Evolutionary conservation across 345 rosid species (phyloP).

Genomic region (Cochlearia excelsa): DNA sequence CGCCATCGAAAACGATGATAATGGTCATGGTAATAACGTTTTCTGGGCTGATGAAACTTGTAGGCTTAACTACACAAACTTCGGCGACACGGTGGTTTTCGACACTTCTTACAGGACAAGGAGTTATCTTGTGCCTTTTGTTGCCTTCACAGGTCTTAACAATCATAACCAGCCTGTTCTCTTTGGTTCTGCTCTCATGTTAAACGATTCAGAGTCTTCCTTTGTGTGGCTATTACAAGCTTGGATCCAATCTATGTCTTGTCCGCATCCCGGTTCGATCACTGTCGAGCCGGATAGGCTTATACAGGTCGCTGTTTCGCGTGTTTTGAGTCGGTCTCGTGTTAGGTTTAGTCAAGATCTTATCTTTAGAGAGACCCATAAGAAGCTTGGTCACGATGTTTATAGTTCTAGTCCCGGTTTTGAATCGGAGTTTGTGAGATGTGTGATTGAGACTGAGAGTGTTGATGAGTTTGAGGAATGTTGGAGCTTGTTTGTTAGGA

Average conservation of each 20-base stretch:
- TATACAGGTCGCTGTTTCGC: constrained; percentile 55
- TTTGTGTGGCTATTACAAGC: constrained; percentile 67
- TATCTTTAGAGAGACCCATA: constrained; percentile 57
- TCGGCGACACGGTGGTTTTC: constrained; percentile 59
- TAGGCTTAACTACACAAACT: constrained; percentile 51
- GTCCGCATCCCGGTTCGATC: constrained; percentile 57
- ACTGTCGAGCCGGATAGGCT: constrained; percentile 64
- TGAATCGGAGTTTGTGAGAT: constrained; percentile 60
- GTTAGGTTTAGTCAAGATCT: constrained; percentile 53
- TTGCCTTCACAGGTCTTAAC: constrained; percentile 65
- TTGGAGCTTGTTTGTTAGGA: constrained; percentile 53
- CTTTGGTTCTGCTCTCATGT: constrained; percentile 64
- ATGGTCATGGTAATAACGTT: constrained; percentile 9
- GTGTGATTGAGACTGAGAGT: constrained; percentile 50
- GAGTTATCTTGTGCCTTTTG: constrained; percentile 54
- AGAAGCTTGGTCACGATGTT: constrained; percentile 51
- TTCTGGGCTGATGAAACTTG: constrained; percentile 71
- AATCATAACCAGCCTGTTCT: constrained; percentile 75
- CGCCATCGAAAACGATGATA: constrained; percentile 47
- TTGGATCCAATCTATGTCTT: constrained; percentile 74
- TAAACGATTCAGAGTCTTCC: constrained; percentile 61
- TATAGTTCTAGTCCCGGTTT: constrained; percentile 58
- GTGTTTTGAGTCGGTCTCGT: constrained; percentile 53
- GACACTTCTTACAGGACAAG: constrained; percentile 49
- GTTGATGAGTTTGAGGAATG: constrained; percentile 61